Evolutionary conservation across 345 rosid species (phyloP).

Genomic region (Arabis hirsuta): DNA sequence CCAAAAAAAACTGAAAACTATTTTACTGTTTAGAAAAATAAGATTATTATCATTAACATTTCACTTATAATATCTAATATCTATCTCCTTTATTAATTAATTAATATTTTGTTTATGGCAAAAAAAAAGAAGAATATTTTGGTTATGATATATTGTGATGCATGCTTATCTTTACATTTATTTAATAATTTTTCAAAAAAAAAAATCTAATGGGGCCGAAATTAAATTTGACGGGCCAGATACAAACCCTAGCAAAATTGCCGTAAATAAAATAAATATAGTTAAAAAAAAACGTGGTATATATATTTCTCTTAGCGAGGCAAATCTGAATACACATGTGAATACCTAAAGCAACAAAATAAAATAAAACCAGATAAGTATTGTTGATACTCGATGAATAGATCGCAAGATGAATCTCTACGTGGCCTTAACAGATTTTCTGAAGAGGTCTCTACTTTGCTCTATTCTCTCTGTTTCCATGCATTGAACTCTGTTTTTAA

Average conservation of each 20-base stretch:
- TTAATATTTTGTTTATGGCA: too few species aligned
- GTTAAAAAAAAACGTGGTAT: neutral
- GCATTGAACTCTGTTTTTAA: conserved; percentile 15
- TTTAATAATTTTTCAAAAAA: neutral
- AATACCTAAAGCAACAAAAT: neutral
- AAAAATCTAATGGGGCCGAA: neutral
- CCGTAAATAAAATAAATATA: neutral
- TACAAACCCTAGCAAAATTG: neutral
- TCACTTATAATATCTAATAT: too few species aligned
- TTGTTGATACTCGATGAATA: conserved; percentile 6
- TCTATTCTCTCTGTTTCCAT: neutral
- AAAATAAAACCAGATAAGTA: neutral
- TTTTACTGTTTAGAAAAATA: too few species aligned
- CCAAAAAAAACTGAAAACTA: too few species aligned
- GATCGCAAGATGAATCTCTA: neutral
- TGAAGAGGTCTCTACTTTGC: conserved; percentile 29
- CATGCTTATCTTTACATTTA: neutral
- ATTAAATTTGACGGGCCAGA: neutral
- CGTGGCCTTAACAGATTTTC: neutral
- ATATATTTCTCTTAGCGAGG: conserved; percentile 23
- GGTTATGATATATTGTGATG: too few species aligned
- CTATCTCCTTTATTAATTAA: too few species aligned
- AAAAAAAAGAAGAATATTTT: too few species aligned
- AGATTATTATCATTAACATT: too few species aligned
- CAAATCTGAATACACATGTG: conserved; percentile 8